Conservation (phyloP, 1,284 basidiomycete genomes). For the Marasmius oreades region DNA sequence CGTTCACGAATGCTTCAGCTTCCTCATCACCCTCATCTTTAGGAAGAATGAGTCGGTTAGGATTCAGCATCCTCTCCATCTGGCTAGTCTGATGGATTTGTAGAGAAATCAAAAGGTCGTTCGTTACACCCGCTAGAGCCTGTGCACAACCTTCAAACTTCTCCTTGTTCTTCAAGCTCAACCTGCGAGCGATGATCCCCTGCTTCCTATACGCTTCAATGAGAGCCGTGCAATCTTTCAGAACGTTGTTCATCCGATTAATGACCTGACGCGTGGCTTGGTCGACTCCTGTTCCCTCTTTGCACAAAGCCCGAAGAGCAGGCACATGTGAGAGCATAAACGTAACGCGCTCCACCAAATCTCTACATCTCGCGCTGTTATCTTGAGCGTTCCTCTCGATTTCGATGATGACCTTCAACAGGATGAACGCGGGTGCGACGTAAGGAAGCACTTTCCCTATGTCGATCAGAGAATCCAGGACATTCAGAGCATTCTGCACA, state of each 20-base stretch:
- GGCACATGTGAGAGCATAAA: constrained; percentile 36
- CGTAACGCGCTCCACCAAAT: constrained; percentile 35
- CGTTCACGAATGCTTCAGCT: constrained; percentile 28
- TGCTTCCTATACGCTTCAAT: constrained; percentile 34
- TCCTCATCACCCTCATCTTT: constrained; percentile 32
- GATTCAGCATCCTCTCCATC: constrained; percentile 26
- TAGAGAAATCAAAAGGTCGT: constrained; percentile 34
- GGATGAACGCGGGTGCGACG: constrained; percentile 33
- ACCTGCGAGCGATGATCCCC: constrained; percentile 26
- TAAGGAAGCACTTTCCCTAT: constrained; percentile 32
- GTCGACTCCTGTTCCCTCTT: background rate
- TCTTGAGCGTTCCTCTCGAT: constrained; percentile 34
- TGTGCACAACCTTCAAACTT: constrained; percentile 22
- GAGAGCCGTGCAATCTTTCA: constrained; percentile 22
- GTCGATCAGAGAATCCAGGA: constrained; percentile 29
- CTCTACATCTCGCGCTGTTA: constrained; percentile 33
- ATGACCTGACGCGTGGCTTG: constrained; percentile 25
- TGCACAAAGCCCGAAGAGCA: constrained; percentile 15
- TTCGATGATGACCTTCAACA: constrained; percentile 35
- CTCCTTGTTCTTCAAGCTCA: constrained; percentile 32
- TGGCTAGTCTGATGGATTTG: constrained; percentile 35
- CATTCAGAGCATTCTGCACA: constrained; percentile 26
- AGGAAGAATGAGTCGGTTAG: constrained; percentile 26
- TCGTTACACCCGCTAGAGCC: constrained; percentile 28
- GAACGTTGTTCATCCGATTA: constrained; percentile 21